These are phyloP conservation scores for Botrytis fragariae DNA, from an alignment of 2,329 filamentous ascomycete genomes.

Conservation along the genomic window DNA sequence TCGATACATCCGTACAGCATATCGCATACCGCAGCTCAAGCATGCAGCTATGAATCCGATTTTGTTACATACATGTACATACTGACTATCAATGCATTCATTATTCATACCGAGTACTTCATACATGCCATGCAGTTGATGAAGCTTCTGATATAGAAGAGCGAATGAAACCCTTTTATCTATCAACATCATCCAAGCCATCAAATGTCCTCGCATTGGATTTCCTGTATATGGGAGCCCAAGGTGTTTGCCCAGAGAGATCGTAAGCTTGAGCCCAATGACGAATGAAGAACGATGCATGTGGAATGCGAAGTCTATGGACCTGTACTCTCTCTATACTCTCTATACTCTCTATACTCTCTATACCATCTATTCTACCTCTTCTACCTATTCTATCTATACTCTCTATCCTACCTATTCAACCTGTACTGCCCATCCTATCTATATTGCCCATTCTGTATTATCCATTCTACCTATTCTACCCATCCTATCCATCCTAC, in stretches of 20 bases:
- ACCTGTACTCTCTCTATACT: no score
- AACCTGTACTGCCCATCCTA: no score
- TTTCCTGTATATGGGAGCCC: background rate
- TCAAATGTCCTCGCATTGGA: background rate
- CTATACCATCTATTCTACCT: no score
- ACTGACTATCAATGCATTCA: background rate
- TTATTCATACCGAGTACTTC: background rate
- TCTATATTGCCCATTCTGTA: no score
- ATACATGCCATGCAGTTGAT: background rate
- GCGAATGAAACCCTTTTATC: background rate
- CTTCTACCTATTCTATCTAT: no score
- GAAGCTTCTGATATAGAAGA: background rate
- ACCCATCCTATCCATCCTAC: background rate
- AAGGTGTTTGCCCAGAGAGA: background rate
- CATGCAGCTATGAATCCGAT: conserved; percentile 1
- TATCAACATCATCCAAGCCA: background rate
- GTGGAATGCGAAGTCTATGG: background rate
- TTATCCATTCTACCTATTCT: no score
- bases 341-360: no score
- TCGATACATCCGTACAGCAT: background rate
- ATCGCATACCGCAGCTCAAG: background rate
- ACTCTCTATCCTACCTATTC: no score
- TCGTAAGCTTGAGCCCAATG: background rate
- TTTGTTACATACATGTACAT: background rate
- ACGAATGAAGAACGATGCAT: background rate